Conservation (phyloP, 345 rosid species). For the Reutealis trisperma region DNA sequence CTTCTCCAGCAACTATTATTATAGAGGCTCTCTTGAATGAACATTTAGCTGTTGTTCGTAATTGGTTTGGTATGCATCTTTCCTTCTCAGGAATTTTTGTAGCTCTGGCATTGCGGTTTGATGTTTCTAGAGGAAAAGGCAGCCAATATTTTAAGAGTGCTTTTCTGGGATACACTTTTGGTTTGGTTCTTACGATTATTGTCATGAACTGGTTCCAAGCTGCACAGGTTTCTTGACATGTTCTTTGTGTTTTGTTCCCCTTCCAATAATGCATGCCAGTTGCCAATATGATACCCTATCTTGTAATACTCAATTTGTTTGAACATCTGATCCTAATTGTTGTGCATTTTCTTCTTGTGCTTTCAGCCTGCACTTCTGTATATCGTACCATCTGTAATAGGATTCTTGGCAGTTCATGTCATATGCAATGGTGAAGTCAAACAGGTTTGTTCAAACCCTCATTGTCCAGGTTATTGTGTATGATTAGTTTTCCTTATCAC, state of each 20-base stretch:
- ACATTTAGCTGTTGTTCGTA: not conserved
- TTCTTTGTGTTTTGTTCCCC: not conserved
- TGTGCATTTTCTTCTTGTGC: not conserved
- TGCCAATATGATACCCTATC: too few species aligned
- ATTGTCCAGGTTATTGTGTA: not conserved
- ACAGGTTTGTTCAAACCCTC: slow-evolving; percentile 59
- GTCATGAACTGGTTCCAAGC: slow-evolving; percentile 99
- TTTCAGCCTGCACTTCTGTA: slow-evolving; percentile 95
- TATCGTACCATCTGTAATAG: slow-evolving; percentile 90
- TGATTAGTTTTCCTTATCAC: not conserved
- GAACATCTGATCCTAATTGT: not conserved
- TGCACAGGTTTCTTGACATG: slow-evolving; percentile 67
- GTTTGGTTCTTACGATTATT: slow-evolving; percentile 77
- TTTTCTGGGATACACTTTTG: slow-evolving; percentile 73
- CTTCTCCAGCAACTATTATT: not conserved
- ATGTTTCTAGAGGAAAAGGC: slow-evolving; percentile 80
- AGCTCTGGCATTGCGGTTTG: slow-evolving; percentile 91
- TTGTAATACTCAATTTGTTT: not conserved
- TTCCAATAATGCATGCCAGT: not conserved
- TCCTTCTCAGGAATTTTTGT: slow-evolving; percentile 80
- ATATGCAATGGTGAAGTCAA: slow-evolving; percentile 91
- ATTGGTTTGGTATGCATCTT: not conserved
- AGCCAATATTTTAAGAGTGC: slow-evolving; percentile 97
- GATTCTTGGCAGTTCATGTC: slow-evolving; percentile 90
- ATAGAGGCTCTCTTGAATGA: not conserved